phyloP scores from a whole-genome alignment of 2,329 filamentous ascomycete species.

The Zymoseptoria passerinii region DNA sequence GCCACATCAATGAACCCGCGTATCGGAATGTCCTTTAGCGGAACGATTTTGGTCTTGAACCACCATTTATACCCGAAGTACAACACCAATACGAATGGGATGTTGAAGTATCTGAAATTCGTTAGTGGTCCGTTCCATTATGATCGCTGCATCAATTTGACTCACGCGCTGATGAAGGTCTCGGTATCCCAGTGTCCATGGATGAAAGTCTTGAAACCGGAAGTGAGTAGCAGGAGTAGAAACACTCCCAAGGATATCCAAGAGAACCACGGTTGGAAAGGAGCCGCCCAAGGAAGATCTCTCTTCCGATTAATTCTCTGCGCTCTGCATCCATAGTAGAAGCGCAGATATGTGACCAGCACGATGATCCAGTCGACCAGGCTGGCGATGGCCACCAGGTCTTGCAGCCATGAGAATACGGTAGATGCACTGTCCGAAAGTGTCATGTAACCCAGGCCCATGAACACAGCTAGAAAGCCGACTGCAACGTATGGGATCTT shows the following conservation, averaged over 20 bases:
- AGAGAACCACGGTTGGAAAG: constrained; percentile 24
- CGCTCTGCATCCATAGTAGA: constrained; percentile 17
- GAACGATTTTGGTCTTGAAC: constrained; percentile 22
- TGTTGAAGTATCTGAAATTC: constrained; percentile 20
- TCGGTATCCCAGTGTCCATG: constrained; percentile 18
- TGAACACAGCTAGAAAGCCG: constrained; percentile 9
- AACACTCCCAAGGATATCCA: constrained; percentile 20
- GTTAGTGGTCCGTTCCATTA: neutral
- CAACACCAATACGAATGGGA: constrained; percentile 22
- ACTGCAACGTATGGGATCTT: constrained; percentile 14
- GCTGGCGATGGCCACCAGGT: constrained; percentile 19
- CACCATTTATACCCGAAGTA: constrained; percentile 25
- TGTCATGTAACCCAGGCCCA: constrained; percentile 16
- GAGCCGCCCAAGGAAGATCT: constrained; percentile 23
- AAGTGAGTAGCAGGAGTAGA: constrained; percentile 21
- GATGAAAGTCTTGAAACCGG: constrained; percentile 26
- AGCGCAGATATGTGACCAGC: constrained; percentile 20
- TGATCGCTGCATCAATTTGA: neutral
- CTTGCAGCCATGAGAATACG: constrained; percentile 25
- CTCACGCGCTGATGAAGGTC: constrained; percentile 19
- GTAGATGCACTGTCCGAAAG: constrained; percentile 16
- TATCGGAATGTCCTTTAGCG: constrained; percentile 21
- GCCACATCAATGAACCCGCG: constrained; percentile 24
- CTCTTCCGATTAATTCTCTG: constrained; percentile 19
- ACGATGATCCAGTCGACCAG: constrained; percentile 24